Base-by-base conservation (phyloP, 169 alveolate genomes). In the Cryptosporidium baileyi region DNA sequence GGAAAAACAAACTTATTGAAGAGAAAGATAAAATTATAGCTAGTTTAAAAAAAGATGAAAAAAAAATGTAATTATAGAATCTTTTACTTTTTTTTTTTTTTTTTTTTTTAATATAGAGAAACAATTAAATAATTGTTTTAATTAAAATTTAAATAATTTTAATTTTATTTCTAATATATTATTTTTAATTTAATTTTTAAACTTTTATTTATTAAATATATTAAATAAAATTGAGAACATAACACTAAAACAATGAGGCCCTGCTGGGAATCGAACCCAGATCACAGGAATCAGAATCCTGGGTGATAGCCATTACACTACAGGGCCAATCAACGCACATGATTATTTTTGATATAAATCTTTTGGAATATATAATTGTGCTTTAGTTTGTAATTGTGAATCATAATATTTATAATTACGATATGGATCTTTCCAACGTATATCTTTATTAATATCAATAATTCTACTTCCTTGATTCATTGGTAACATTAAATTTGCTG, bases 181-280 rank as follows among this genome's bases (percentile, higher is more conserved):
- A 9, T 41, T 41, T 9, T 41, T 41, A 9, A 41, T 41, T 41
- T 9, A 41, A 9, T 41, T 41, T 9, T 41, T 41, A 41, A 41
- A 41, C 13, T 41, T 41, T 41, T 9, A 9, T 41, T 9, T 41
- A 9, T 9, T 41, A 9, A 41, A 9, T 41, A 43, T 43, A 11
- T 11, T 43, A n/a, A n/a, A n/a, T n/a, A n/a, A 43, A 43, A 11
- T 43, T 43, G 51, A 43, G 9, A 15, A 43, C 15, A 43, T 11
- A 11, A 43, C 15, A 43, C 15, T 11, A 11, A 11, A 8, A 32
- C 49, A 45, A 49, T 19, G 60, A 74, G 82, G 82, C 82, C 67
- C 82, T 74, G 82, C 82, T 74, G 82, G 82, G 82, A 74, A 74
- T 74, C 82, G 82, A 74, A 74, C 82, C 82, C 82, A 74, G 82